Evolutionary conservation across 495 filamentous ascomycete genomes (phyloP).

Genomic region (Paragyromitra xinjiangensis): DNA sequence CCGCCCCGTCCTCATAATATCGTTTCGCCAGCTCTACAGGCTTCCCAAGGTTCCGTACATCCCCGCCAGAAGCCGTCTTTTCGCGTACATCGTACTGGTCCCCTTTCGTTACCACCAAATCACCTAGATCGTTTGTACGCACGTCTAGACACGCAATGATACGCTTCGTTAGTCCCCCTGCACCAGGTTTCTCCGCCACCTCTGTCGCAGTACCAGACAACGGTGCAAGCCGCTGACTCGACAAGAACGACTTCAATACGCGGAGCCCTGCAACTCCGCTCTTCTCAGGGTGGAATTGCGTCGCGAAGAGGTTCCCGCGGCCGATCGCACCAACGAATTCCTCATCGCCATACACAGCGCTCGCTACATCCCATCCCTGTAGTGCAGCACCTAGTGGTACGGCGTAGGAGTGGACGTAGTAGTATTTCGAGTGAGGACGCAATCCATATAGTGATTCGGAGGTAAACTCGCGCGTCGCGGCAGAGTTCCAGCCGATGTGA

Average conservation of each 20-base stretch:
- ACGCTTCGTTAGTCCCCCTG: constrained; percentile 76
- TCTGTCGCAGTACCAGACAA: constrained; percentile 53
- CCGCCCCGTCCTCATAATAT: constrained; percentile 96
- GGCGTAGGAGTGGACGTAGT: constrained; percentile 97
- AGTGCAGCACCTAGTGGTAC: constrained; percentile 80
- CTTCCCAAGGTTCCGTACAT: constrained; percentile 93
- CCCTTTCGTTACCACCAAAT: constrained; percentile 96
- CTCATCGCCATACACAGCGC: constrained; percentile 84
- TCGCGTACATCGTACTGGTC: constrained; percentile 99
- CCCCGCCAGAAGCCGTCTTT: constrained; percentile 71
- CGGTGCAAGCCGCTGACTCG: constrained; percentile 67
- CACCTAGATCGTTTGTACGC: constrained; percentile 92
- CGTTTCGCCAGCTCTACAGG: constrained; percentile 91
- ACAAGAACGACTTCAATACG: constrained; percentile 83
- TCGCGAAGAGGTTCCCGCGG: constrained; percentile 83
- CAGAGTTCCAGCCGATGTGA: constrained; percentile 98
- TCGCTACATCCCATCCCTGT: constrained; percentile 88
- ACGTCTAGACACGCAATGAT: constrained; percentile 97
- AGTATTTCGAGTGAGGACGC: constrained; percentile 78
- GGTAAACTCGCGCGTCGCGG: constrained; percentile 62
- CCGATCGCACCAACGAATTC: constrained; percentile 91
- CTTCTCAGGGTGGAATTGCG: constrained; percentile 98
- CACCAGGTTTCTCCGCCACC: constrained; percentile 56
- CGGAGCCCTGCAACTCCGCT: constrained; percentile 86
- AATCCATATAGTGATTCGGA: constrained; percentile 71